These are phyloP conservation scores for Kwoniella newhampshirensis DNA, from an alignment of 768 basidiomycete genomes.

Conservation along the genomic window DNA sequence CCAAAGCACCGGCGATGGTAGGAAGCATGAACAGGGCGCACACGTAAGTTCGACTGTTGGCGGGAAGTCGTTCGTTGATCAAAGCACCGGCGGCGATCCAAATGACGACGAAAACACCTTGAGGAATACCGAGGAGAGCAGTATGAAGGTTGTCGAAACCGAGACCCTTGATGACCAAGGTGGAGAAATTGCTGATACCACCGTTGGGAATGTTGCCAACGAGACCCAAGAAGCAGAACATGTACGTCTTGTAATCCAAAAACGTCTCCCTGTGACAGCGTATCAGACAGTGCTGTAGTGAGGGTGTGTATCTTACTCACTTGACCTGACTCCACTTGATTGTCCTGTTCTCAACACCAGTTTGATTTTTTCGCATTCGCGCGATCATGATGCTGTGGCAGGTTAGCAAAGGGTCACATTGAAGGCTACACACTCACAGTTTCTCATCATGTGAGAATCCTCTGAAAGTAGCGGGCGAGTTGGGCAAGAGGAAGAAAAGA, in stretches of 20 bases:
- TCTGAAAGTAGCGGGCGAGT: constrained; percentile 49
- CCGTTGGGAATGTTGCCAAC: constrained; percentile 50
- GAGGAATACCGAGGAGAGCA: constrained; percentile 51
- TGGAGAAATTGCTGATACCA: constrained; percentile 46
- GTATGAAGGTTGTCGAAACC: constrained; percentile 50
- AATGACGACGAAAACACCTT: constrained; percentile 51
- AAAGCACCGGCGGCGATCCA: constrained; percentile 48
- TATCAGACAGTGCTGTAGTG: too few relatives aligned
- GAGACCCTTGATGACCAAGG: constrained; percentile 44
- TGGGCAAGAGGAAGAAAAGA: constrained; percentile 47
- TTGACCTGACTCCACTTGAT: constrained; percentile 50
- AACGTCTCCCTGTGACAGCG: too few relatives aligned
- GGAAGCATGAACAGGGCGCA: constrained; percentile 52
- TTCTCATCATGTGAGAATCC: constrained; percentile 52
- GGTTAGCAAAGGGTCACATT: not conserved
- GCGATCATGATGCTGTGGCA: constrained; percentile 46
- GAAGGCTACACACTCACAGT: constrained; percentile 15
- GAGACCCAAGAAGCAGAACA: constrained; percentile 51
- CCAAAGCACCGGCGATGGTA: constrained; percentile 50
- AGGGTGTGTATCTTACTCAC: too few relatives aligned
- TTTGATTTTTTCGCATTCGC: constrained; percentile 51
- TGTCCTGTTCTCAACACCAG: constrained; percentile 49
- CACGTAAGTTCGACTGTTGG: constrained; percentile 47
- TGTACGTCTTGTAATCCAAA: constrained; percentile 22
- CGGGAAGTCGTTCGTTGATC: constrained; percentile 45